These are phyloP conservation scores for Elsinoe arachidis DNA, from an alignment of 2,329 filamentous ascomycete genomes.

Conservation along the genomic window DNA sequence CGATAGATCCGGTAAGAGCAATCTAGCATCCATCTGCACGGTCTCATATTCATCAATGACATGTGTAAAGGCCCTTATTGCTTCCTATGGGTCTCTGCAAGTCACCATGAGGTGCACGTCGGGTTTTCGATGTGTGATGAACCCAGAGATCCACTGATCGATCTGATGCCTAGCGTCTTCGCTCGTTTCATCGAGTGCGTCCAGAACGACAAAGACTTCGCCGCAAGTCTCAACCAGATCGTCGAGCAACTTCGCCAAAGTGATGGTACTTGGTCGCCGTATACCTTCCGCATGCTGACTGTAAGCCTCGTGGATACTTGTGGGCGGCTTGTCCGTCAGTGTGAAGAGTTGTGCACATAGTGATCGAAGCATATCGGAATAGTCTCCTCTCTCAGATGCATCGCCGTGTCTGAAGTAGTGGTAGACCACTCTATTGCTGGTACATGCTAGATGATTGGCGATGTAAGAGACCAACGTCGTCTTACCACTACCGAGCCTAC, in stretches of 20 bases:
- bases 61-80: not conserved
- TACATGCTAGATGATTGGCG: not conserved
- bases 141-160: not conserved
- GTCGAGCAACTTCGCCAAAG: too few relatives aligned
- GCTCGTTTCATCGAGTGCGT: not conserved
- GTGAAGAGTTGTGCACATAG: not conserved
- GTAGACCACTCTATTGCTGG: not conserved
- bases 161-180: not conserved
- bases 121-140: not conserved
- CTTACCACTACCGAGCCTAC: constrained; percentile 3
- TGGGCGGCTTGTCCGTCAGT: not conserved
- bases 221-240: not conserved
- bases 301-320: too few relatives aligned
- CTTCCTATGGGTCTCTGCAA: not conserved
- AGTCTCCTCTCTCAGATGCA: not conserved
- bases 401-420: not conserved
- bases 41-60: not conserved
- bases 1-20: too few relatives aligned
- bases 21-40: too few relatives aligned
- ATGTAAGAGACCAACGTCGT: constrained; percentile 3
- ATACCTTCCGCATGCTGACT: too few relatives aligned
- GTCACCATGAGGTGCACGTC: not conserved
- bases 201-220: not conserved
- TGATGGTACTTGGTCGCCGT: too few relatives aligned
- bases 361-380: not conserved